Evolutionary conservation across 148 eudicot species (phyloP), one percentile per base, ranked within the genome.

Genomic region (Chenopodium berlandieri): DNA sequence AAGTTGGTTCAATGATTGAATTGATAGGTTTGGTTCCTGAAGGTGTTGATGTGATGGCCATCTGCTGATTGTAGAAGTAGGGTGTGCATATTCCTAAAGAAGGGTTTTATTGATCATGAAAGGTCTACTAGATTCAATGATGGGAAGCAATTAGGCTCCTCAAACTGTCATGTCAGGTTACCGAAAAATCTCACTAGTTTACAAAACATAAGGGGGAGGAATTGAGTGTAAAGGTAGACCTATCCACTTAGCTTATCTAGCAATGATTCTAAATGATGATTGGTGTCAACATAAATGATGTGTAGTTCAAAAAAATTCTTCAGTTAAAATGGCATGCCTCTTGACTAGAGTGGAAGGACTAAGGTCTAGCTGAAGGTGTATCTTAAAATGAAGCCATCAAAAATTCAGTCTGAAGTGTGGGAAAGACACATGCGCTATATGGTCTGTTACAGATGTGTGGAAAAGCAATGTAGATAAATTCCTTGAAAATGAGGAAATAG

Each of bases 261-360:
- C 8, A 44, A 64, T 31, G 30, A 77, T 47, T 64, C 30, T 10
- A n/a, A 17, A 58, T 58, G 17, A 12, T 14, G 0, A 58, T 11
- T 58, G 20, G 47, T 54, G 46, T 70, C 60, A 23, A 25, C 13
- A 17, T 48, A 62, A 19, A 44, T 20, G 44, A 12, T 62, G 27
- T 50, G 32, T 56, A 60, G 70, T 54, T 81, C 74, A 44, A 63
- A 48, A 63, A 40, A 19, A 64, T 56, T 80, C 40, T 5, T 80
- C 11, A n/a, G 37, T 50, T 52, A 6, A 56, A 68, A 79, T 12
- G n/a, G 64, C 30, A 13, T 23, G 17, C 31, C 22, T 48, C 20
- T 31, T 65, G 71, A 50, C 20, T 30, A 13, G 31, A 22, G 52
- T 9, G 54, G 54, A 50, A 50, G 54, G 54, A 12, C 54, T 50